Conservation (phyloP, 768 basidiomycete species). For the Russula compacta region DNA sequence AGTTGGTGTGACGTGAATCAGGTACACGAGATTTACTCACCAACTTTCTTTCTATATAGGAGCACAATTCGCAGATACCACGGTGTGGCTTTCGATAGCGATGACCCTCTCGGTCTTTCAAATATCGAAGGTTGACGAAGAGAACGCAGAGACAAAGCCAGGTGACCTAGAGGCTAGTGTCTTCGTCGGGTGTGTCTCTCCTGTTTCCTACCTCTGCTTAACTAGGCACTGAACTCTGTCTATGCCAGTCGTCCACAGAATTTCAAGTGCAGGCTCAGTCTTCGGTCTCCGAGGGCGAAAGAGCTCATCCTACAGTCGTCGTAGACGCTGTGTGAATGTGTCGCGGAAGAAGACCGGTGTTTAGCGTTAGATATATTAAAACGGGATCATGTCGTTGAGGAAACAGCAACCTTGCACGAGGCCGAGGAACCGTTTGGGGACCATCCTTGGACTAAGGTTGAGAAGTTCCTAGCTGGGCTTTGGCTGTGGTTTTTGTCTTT, state of each 20-base stretch:
- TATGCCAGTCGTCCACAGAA: not conserved
- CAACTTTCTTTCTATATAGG: not conserved
- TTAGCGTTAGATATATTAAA: too few relatives aligned
- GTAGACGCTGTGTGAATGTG: not conserved
- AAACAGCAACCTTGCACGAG: too few relatives aligned
- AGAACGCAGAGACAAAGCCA: not conserved
- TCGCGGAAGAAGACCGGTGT: not conserved
- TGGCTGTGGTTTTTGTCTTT: too few relatives aligned
- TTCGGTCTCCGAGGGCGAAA: not conserved
- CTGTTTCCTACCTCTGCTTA: not conserved
- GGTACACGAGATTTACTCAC: not conserved
- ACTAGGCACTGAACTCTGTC: not conserved
- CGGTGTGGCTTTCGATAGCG: constrained; percentile 10
- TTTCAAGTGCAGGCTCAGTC: not conserved
- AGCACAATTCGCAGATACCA: not conserved
- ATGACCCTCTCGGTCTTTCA: not conserved
- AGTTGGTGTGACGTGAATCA: not conserved
- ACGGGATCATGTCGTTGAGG: too few relatives aligned
- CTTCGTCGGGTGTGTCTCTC: not conserved
- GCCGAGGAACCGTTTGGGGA: too few relatives aligned
- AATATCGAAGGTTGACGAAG: not conserved
- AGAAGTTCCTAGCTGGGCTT: too few relatives aligned
- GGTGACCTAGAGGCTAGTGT: not conserved
- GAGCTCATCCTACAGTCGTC: not conserved
- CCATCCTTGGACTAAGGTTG: too few relatives aligned